These are phyloP conservation scores for Nothopassalora personata DNA, from an alignment of 2,329 filamentous ascomycete species.

Conservation along the genomic window DNA sequence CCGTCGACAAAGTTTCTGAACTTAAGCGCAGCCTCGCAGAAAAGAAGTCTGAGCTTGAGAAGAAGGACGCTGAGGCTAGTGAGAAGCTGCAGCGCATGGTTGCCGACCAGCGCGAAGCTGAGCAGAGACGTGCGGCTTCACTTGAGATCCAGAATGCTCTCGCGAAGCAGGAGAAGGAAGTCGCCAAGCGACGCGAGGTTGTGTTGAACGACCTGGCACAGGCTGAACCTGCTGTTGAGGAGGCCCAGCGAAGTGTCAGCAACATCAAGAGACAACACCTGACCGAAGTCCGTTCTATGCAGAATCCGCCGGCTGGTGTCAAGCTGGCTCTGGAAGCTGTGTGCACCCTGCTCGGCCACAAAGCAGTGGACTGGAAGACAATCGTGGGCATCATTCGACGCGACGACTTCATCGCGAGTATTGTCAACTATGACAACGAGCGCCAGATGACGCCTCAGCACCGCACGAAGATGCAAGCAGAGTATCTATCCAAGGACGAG, in stretches of 20 bases:
- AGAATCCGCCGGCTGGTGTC: conserved; percentile 83
- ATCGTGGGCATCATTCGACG: conserved; percentile 82
- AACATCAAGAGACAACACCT: conserved; percentile 98
- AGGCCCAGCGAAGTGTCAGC: conserved; percentile 92
- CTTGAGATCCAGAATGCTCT: conserved; percentile 82
- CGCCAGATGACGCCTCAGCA: conserved; percentile 82
- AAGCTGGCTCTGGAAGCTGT: conserved; percentile 92
- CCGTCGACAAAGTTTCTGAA: conserved; percentile 93
- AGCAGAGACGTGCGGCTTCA: conserved; percentile 81
- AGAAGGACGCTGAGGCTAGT: conserved; percentile 91
- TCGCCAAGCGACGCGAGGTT: conserved; percentile 74
- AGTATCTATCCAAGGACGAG: conserved; percentile 86
- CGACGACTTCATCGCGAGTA: conserved; percentile 96
- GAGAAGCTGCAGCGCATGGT: conserved; percentile 98
- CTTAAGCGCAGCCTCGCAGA: conserved; percentile 83
- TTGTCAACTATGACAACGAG: conserved; percentile 95
- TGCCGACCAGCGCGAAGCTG: conserved; percentile 88
- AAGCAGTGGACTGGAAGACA: conserved; percentile 82
- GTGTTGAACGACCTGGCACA: conserved; percentile 82
- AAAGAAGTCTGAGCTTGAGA: conserved; percentile 89
- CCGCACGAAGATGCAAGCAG: conserved; percentile 82
- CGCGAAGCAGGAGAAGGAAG: conserved; percentile 83
- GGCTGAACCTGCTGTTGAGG: conserved; percentile 86
- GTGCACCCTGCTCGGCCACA: conserved; percentile 88
- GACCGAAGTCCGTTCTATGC: conserved; percentile 96